Percentiles rank a stretch among this genome's conserved stretches.
Evolutionary conservation across 768 basidiomycete species (phyloP).

Genomic region (Rhodotorula toruloides): DNA sequence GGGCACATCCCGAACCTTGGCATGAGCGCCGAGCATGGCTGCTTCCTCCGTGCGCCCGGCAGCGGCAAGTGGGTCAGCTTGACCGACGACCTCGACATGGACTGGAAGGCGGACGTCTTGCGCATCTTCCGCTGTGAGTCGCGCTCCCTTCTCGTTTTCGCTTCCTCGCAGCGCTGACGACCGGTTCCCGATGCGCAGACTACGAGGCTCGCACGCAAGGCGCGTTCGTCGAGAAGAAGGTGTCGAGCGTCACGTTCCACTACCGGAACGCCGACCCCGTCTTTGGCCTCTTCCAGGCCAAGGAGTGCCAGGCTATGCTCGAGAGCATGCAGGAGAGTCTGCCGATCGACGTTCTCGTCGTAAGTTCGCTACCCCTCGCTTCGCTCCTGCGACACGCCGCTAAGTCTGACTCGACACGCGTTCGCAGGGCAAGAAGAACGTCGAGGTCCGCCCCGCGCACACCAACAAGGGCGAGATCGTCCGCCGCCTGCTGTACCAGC

Average conservation of each 20-base stretch:
- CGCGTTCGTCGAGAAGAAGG: slow-evolving; percentile 94
- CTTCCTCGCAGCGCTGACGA: neutral
- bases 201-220: slow-evolving; percentile 73
- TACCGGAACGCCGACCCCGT: slow-evolving; percentile 88
- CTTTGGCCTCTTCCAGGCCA: slow-evolving; percentile 74
- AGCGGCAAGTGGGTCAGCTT: slow-evolving; percentile 71
- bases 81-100: slow-evolving; percentile 90
- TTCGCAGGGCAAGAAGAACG: slow-evolving; percentile 82
- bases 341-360: slow-evolving; percentile 68
- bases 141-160: neutral
- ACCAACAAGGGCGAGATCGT: slow-evolving; percentile 99
- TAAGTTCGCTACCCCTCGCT: neutral
- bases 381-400: neutral
- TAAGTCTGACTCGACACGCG: neutral
- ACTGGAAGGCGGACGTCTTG: slow-evolving; percentile 91
- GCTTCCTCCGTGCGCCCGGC: slow-evolving; percentile 75
- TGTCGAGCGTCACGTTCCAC: slow-evolving; percentile 97
- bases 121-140: slow-evolving; percentile 82
- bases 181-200: slow-evolving; percentile 11
- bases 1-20: slow-evolving; percentile 77
- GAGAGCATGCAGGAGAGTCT: slow-evolving; percentile 93
- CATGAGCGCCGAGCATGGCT: slow-evolving; percentile 93
- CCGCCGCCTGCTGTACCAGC: slow-evolving; percentile 82
- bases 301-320: slow-evolving; percentile 90
- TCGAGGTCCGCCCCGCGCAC: slow-evolving; percentile 90